These are phyloP conservation scores for Sanguinoderma infundibulare DNA, from an alignment of 1,284 basidiomycete genomes.

Conservation along the genomic window DNA sequence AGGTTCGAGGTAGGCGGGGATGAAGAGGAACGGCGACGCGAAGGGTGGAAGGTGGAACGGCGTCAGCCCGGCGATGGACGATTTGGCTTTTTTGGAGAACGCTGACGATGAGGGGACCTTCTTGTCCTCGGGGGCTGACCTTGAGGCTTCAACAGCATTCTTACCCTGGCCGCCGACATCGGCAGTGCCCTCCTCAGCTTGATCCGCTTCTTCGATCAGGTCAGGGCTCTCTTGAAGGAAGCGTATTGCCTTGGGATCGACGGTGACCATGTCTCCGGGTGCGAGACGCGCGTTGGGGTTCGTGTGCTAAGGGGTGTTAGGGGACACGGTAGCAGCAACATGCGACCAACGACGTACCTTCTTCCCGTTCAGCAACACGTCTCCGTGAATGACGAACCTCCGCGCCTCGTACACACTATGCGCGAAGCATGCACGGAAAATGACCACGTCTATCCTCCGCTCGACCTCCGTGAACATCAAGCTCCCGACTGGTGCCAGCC, in stretches of 20 bases:
- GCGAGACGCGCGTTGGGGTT: slow-evolving; percentile 91
- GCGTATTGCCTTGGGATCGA: slow-evolving; percentile 82
- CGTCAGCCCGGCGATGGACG: slow-evolving; percentile 46
- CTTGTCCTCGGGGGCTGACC: slow-evolving; percentile 10
- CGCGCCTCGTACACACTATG: slow-evolving; percentile 91
- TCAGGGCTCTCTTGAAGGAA: slow-evolving; percentile 59
- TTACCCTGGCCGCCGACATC: too few species aligned
- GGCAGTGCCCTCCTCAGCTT: slow-evolving; percentile 17
- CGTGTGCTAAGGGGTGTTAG: slow-evolving; percentile 57
- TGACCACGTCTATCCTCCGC: too few species aligned
- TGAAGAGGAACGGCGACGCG: slow-evolving; percentile 91
- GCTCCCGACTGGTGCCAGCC: slow-evolving; percentile 81
- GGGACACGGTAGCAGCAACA: not conserved
- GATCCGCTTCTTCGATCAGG: slow-evolving; percentile 29
- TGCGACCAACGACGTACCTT: slow-evolving; percentile 57
- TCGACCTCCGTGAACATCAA: slow-evolving; percentile 96
- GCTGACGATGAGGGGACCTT: not conserved
- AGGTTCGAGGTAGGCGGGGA: slow-evolving; percentile 94
- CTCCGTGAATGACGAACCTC: slow-evolving; percentile 84
- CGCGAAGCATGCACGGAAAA: slow-evolving; percentile 92
- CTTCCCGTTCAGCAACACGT: slow-evolving; percentile 88
- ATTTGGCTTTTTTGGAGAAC: slow-evolving; percentile 7
- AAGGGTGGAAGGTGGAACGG: slow-evolving; percentile 88
- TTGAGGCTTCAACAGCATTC: slow-evolving; percentile 6
- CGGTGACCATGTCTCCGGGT: slow-evolving; percentile 93